Percentiles rank a stretch among this genome's conserved stretches.
Conservation (phyloP, 2,329 filamentous ascomycete genomes). For the Fusarium euwallaceae region DNA sequence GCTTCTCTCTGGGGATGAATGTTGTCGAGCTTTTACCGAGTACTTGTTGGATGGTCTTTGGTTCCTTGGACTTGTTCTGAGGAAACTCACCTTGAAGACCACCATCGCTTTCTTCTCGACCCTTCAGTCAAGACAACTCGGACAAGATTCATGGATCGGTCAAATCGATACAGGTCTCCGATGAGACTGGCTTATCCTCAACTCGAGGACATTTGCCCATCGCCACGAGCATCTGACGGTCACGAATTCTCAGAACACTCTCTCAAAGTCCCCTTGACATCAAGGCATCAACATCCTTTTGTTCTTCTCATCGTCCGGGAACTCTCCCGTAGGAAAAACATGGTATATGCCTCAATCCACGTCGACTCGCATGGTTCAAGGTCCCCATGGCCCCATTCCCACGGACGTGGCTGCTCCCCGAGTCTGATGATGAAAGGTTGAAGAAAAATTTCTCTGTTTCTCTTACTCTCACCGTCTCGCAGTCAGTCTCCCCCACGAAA, state of each 20-base stretch:
- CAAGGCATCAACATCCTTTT: slow-evolving; percentile 10
- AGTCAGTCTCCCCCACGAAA: slow-evolving; percentile 25
- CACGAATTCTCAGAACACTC: neutral
- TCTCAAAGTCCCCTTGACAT: neutral
- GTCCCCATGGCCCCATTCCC: slow-evolving; percentile 33
- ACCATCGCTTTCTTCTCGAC: neutral
- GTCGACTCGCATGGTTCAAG: slow-evolving; percentile 17
- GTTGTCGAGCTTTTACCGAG: neutral
- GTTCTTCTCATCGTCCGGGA: neutral
- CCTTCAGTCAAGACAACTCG: neutral
- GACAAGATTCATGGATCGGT: neutral
- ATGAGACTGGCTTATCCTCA: neutral
- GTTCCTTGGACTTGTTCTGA: neutral
- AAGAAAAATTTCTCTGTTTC: slow-evolving; percentile 10
- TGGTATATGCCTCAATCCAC: slow-evolving; percentile 35
- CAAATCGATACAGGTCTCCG: neutral
- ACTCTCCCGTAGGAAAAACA: neutral
- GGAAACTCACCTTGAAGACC: neutral
- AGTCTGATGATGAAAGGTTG: slow-evolving; percentile 25
- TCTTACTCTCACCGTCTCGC: slow-evolving; percentile 3
- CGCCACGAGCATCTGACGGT: neutral
- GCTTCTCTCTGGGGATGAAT: neutral
- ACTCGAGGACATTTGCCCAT: neutral
- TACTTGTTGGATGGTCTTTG: neutral
- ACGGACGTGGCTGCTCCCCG: slow-evolving; percentile 17